phyloP scores from a whole-genome alignment of 306 rosid genomes.

The Lathyrus aphaca region DNA sequence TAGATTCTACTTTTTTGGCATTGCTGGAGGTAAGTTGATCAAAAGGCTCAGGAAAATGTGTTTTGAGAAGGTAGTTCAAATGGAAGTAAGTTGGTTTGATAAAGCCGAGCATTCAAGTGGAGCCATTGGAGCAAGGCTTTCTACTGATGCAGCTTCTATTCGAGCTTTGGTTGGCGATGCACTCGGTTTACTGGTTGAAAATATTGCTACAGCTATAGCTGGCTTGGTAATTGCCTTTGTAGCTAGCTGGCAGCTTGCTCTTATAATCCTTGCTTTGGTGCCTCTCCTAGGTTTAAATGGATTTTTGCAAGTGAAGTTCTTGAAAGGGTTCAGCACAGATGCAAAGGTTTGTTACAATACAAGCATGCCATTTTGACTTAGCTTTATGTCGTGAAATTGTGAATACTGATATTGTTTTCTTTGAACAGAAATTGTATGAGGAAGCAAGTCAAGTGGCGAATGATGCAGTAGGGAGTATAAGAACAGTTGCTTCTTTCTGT shows the following conservation, averaged over 20 bases:
- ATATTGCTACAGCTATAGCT: constrained; percentile 49
- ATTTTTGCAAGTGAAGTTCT: constrained; percentile 50
- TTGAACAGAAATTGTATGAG: constrained; percentile 64
- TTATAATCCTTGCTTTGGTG: constrained; percentile 57
- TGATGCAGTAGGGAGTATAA: constrained; percentile 81
- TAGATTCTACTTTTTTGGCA: constrained; percentile 55
- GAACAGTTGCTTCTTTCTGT: constrained; percentile 85
- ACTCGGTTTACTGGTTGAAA: constrained; percentile 57
- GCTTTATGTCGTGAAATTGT: constrained; percentile 2
- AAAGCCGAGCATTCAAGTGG: constrained; percentile 58
- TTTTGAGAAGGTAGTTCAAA: constrained; percentile 57
- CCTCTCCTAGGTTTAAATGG: constrained; percentile 55
- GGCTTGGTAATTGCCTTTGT: constrained; percentile 59
- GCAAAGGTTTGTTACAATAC: constrained; percentile 52
- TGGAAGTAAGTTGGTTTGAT: constrained; percentile 86
- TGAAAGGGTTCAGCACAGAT: constrained; percentile 62
- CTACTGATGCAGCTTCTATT: constrained; percentile 61
- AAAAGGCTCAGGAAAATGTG: constrained; percentile 51
- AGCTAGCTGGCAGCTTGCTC: constrained; percentile 62
- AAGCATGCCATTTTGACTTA: neutral
- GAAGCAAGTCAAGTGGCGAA: constrained; percentile 84
- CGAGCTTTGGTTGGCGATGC: constrained; percentile 67
- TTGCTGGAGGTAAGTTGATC: constrained; percentile 61
- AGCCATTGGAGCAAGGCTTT: constrained; percentile 60
- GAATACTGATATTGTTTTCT: constrained; percentile 4